Percentiles rank a stretch among this genome's conserved stretches.
These are phyloP conservation scores for Hericium coralloides DNA, from an alignment of 768 basidiomycete species.

Conservation along the genomic window DNA sequence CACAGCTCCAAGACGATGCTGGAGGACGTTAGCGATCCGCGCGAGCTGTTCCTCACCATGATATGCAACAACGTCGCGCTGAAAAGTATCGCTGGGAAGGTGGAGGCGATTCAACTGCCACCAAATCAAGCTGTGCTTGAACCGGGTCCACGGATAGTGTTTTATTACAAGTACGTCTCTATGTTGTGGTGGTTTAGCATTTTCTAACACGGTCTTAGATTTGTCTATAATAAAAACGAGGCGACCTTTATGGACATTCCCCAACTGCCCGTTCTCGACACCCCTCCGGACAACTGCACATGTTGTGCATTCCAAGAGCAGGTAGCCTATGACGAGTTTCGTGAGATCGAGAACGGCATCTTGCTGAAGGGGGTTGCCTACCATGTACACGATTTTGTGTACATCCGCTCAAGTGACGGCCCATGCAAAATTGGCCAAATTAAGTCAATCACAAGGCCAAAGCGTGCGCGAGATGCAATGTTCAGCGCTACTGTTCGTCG, in stretches of 20 bases:
- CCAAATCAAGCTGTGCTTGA: not conserved
- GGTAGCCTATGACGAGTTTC: slow-evolving; percentile 20
- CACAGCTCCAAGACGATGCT: slow-evolving; percentile 58
- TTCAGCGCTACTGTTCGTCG: slow-evolving; percentile 12
- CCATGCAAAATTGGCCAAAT: slow-evolving; percentile 54
- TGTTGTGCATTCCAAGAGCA: slow-evolving; percentile 33
- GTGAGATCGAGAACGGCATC: slow-evolving; percentile 32
- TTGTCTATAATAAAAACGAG: slow-evolving; percentile 36
- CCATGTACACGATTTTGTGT: slow-evolving; percentile 54
- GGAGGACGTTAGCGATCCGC: slow-evolving; percentile 47
- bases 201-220: slow-evolving; percentile 10
- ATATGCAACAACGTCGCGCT: slow-evolving; percentile 39
- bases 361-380: slow-evolving; percentile 39
- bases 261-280: slow-evolving; percentile 17
- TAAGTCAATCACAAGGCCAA: slow-evolving; percentile 20
- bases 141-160: not conserved
- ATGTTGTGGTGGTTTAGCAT: not conserved
- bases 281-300: slow-evolving; percentile 45
- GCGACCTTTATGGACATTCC: slow-evolving; percentile 38
- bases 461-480: not conserved
- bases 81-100: slow-evolving; percentile 37
- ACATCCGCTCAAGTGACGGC: slow-evolving; percentile 38
- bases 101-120: slow-evolving; percentile 26
- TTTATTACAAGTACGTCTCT: not conserved
- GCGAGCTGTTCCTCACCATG: slow-evolving; percentile 57